These are phyloP conservation scores for Reutealis trisperma DNA, from an alignment of 345 rosid genomes.

Conservation along the genomic window DNA sequence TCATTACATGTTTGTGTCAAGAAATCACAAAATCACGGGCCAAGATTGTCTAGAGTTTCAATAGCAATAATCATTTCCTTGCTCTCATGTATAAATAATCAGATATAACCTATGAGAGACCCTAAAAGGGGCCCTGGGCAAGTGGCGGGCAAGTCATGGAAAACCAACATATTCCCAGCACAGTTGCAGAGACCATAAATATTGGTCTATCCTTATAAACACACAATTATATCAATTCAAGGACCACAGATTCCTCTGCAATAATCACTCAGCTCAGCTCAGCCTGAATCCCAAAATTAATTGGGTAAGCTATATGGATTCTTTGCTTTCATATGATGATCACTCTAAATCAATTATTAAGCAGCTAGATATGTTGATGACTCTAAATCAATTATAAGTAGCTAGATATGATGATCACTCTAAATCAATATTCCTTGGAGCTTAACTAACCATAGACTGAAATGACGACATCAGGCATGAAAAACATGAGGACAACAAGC, in stretches of 20 bases:
- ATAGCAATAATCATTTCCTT: neutral
- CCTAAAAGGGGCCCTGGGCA: neutral
- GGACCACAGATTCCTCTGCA: neutral
- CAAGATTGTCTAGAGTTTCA: neutral
- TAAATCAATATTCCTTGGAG: constrained; percentile 3
- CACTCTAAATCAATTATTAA: no score
- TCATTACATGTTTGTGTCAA: neutral
- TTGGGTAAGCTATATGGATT: no score
- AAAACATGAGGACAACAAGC: constrained; percentile 86
- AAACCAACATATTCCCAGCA: neutral
- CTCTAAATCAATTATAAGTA: neutral
- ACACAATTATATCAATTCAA: neutral
- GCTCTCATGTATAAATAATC: neutral
- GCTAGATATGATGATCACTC: neutral
- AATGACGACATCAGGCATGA: constrained; percentile 70
- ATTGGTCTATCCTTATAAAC: no score
- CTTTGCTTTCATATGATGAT: no score
- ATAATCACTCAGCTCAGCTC: no score
- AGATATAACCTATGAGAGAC: neutral
- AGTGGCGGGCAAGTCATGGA: neutral
- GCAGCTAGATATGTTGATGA: no score
- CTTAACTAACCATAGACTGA: constrained; percentile 66
- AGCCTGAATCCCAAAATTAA: no score
- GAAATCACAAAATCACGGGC: constrained; percentile 7
- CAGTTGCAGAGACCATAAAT: neutral